Percentiles rank a stretch among this genome's conserved stretches.
Evolutionary conservation across 2,329 filamentous ascomycete genomes (phyloP).

Genomic region (Ascochyta fabae): DNA sequence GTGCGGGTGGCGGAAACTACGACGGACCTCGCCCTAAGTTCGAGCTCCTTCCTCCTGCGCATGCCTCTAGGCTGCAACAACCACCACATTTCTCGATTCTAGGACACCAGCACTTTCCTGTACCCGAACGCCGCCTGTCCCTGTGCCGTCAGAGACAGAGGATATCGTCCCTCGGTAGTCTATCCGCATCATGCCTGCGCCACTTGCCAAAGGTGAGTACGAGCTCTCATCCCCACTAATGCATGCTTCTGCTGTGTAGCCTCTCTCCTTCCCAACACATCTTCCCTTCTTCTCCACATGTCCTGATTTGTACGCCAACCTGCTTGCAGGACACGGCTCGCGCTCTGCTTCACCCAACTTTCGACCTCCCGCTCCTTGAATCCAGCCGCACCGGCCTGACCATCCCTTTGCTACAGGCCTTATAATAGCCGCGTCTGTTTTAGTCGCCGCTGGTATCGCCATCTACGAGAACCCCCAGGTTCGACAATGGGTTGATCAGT

Average conservation of each 20-base stretch:
- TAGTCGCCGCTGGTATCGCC: slow-evolving; percentile 68
- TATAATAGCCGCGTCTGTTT: slow-evolving; percentile 66
- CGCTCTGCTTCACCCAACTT: slow-evolving; percentile 22
- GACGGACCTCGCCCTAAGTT: slow-evolving; percentile 9
- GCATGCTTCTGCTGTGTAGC: slow-evolving; percentile 31
- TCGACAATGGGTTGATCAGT: slow-evolving; percentile 66
- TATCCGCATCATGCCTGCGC: slow-evolving; percentile 45
- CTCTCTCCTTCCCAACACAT: slow-evolving; percentile 12
- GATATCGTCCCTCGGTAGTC: slow-evolving; percentile 2
- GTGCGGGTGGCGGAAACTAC: slow-evolving; percentile 23
- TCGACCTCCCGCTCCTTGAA: slow-evolving; percentile 9
- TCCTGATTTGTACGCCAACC: slow-evolving; percentile 33
- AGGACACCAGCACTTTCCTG: background rate
- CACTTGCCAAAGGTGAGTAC: slow-evolving; percentile 50
- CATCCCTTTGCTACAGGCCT: slow-evolving; percentile 57
- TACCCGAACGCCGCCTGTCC: background rate
- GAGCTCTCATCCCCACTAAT: slow-evolving; percentile 26
- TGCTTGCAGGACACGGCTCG: slow-evolving; percentile 40
- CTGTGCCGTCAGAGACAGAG: background rate
- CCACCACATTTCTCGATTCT: background rate
- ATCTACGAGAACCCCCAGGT: slow-evolving; percentile 70
- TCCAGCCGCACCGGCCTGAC: slow-evolving; percentile 34
- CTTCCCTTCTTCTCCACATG: background rate
- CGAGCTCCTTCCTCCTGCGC: slow-evolving; percentile 2
- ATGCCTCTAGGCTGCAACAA: slow-evolving; percentile 16